These are phyloP conservation scores for Paecilomyces sp. DNA, from an alignment of 2,329 filamentous ascomycete species.

Conservation along the genomic window DNA sequence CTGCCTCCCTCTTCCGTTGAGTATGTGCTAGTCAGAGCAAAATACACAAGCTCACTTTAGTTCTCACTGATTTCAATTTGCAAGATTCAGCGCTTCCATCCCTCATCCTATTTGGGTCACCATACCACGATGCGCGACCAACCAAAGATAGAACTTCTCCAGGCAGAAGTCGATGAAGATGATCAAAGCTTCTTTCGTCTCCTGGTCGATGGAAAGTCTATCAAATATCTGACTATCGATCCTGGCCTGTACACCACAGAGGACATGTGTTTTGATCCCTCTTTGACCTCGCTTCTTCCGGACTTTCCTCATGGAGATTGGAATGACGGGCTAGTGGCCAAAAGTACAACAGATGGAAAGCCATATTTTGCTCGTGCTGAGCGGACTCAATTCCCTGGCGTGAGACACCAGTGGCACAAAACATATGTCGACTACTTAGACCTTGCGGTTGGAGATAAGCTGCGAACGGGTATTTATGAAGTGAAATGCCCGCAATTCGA, in stretches of 20 bases:
- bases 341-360: constrained; percentile 6
- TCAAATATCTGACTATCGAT: constrained; percentile 23
- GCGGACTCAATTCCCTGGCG: constrained; percentile 11
- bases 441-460: constrained; percentile 11
- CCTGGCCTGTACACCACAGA: constrained; percentile 15
- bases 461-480: constrained; percentile 19
- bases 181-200: constrained; percentile 21
- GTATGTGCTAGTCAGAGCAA: no score
- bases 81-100: no score
- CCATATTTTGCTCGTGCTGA: constrained; percentile 13
- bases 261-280: constrained; percentile 24
- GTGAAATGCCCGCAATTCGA: constrained; percentile 9
- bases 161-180: constrained; percentile 18
- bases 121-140: constrained; percentile 2
- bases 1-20: no score
- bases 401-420: constrained; percentile 16
- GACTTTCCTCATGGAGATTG: constrained; percentile 20
- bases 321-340: constrained; percentile 20
- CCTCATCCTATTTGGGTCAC: no score
- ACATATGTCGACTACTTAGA: constrained; percentile 15
- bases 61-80: no score
- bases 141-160: constrained; percentile 16
- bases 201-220: constrained; percentile 10
- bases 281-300: constrained; percentile 14
- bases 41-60: no score